Conservation (phyloP, 176 grass and related monocot species). For the Tuctoria greenei region DNA sequence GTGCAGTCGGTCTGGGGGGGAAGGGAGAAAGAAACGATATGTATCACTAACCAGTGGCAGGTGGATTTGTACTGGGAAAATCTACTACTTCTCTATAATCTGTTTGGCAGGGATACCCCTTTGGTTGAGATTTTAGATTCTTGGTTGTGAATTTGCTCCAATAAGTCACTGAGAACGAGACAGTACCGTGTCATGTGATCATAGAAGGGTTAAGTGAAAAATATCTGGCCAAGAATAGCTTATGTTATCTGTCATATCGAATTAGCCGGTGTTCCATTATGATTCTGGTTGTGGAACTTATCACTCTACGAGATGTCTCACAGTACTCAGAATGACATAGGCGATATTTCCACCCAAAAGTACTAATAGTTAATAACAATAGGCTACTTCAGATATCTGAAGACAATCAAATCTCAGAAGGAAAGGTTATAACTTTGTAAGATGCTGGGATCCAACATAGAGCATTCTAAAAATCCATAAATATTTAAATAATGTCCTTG, state of each 20-base stretch:
- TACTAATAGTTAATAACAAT: not conserved
- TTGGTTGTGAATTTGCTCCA: no score
- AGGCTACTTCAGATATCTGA: not conserved
- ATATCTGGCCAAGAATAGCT: no score
- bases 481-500: slow-evolving; percentile 9
- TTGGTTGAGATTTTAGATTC: no score
- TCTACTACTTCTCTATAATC: no score
- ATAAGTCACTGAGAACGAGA: not conserved
- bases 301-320: not conserved
- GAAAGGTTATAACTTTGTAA: not conserved
- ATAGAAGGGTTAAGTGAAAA: not conserved
- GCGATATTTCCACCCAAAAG: not conserved
- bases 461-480: not conserved
- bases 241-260: not conserved
- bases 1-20: no score
- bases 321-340: not conserved
- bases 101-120: no score
- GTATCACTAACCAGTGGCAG: no score
- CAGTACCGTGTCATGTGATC: not conserved
- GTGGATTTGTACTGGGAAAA: no score
- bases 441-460: slow-evolving; percentile 5
- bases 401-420: not conserved
- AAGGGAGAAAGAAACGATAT: no score
- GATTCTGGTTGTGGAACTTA: not conserved
- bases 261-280: not conserved